A percentile compares a stretch with the other conserved stretches of the same genome.
Conservation (phyloP, 1,284 basidiomycete species). For the Microbotryum violaceum region DNA sequence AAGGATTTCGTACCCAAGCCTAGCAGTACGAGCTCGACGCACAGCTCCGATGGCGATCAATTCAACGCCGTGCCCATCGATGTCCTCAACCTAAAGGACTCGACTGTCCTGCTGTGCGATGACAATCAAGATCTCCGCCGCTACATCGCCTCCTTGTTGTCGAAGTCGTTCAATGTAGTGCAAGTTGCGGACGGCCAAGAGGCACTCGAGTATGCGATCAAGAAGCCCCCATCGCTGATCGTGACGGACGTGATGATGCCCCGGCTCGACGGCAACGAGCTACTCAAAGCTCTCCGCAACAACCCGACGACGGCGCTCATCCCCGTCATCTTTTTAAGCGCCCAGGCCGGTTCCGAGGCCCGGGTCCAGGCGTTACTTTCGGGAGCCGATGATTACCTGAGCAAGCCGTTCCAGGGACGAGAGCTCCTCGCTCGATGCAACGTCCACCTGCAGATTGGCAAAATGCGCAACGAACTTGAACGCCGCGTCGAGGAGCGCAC, state of each 20-base stretch:
- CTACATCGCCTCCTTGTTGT: not conserved
- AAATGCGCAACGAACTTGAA: conserved; percentile 7
- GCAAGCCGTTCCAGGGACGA: conserved; percentile 6
- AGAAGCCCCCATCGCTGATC: not conserved
- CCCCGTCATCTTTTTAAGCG: conserved; percentile 5
- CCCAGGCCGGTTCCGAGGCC: conserved; percentile 4
- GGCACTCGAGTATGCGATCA: not conserved
- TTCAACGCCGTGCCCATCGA: not conserved
- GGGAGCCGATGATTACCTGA: conserved; percentile 9
- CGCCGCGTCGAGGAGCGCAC: conserved; percentile 8
- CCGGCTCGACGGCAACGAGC: conserved; percentile 2
- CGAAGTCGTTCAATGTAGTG: not conserved
- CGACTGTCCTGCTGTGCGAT: not conserved
- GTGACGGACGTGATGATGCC: conserved; percentile 7
- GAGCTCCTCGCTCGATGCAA: conserved; percentile 4
- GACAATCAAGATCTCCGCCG: not conserved
- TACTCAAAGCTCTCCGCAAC: not conserved
- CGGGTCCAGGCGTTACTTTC: conserved; percentile 1
- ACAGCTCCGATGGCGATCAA: not conserved
- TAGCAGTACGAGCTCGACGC: conserved; percentile 1
- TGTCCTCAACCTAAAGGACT: not conserved
- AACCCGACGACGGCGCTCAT: conserved; percentile 2
- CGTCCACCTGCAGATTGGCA: conserved; percentile 6
- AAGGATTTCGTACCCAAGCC: not conserved
- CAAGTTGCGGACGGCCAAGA: not conserved